Evolutionary conservation across 371 early-diverging fungal genomes (phyloP), one percentile per base, ranked within the genome.

Genomic region (Mucor lusitanicus): DNA sequence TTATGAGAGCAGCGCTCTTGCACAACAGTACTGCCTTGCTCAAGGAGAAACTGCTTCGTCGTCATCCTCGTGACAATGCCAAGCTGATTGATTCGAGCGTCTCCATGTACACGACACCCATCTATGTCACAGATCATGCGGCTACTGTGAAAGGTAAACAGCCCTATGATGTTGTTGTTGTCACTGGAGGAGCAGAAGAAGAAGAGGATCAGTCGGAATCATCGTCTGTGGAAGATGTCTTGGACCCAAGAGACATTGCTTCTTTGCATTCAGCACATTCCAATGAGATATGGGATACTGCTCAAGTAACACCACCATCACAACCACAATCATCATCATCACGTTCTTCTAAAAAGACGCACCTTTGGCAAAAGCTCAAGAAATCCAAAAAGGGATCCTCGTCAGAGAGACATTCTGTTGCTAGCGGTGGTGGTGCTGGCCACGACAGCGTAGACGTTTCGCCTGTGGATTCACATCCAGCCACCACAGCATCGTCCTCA

Each of bases 21-120:
- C 73, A 80, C 65, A 83, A 80, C 65, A 80, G 83, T 58, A 70
- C 70, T 15, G 83, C 80, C 3, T 46, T 83, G n/a, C 28, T 83
- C 6, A 83, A 79, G 50, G 83, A 83, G 59, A 83, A 83, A 17
- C 65, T 83, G 1, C 73, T 80, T 23, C 80, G 83, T 6, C 71
- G 83, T 8, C 83, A 80, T 46, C 76, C 76, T 9, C 71, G 72
- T 17, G 68, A 71, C 35, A 60, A 61, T n/a, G 35, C 25, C 9
- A 60, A 56, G 13, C 54, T 50, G 4, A 61, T 33, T 42, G 67
- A 67, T 21, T 32, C 61, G 15, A 61, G 44, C 9, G 2, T 44
- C 12, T 67, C 67, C 5, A 23, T 55, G 6, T 17, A 60, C 25
- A 55, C 46, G 17, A 32, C 46, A 8, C 61, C 67, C 8, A 44